Percentiles rank a stretch among this genome's conserved stretches.
Conservation (phyloP, 345 rosid species). For the Durio zibethinus region DNA sequence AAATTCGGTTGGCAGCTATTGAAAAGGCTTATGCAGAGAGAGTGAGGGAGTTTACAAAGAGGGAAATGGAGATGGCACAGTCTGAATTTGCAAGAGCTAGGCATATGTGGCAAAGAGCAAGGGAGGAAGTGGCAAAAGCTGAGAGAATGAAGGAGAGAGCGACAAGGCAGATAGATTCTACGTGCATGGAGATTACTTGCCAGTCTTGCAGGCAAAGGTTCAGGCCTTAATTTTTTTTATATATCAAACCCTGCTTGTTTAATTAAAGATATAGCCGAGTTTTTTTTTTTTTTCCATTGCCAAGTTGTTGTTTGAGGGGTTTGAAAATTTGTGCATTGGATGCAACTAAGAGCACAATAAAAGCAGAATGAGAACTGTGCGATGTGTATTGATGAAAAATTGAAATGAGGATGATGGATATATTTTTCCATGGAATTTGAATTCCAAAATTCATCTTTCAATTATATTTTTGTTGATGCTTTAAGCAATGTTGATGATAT, state of each 20-base stretch:
- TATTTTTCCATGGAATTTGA: background rate
- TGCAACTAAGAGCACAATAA: background rate
- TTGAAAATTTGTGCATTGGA: conserved; percentile 29
- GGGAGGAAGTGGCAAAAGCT: conserved; percentile 80
- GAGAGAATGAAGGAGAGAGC: conserved; percentile 80
- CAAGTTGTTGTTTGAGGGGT: conserved; percentile 19
- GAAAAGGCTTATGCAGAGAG: conserved; percentile 95
- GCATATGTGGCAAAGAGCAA: conserved; percentile 84
- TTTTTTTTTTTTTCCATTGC: conserved; percentile 20
- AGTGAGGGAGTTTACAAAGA: conserved; percentile 79
- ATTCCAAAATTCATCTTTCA: background rate
- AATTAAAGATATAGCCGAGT: background rate
- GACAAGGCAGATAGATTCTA: conserved; percentile 57
- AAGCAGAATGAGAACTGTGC: background rate
- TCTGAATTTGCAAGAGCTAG: conserved; percentile 84
- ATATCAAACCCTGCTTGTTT: background rate
- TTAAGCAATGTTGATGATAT: background rate
- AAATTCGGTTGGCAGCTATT: conserved; percentile 68
- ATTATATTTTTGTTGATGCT: background rate
- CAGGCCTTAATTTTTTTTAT: conserved; percentile 37
- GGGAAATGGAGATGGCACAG: conserved; percentile 95
- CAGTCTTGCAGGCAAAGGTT: conserved; percentile 95
- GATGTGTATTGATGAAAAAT: no score
- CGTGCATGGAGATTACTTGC: conserved; percentile 94
- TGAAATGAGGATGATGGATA: background rate